phyloP scores from a whole-genome alignment of 805 yeast species.

The Kazachstania viticola region DNA sequence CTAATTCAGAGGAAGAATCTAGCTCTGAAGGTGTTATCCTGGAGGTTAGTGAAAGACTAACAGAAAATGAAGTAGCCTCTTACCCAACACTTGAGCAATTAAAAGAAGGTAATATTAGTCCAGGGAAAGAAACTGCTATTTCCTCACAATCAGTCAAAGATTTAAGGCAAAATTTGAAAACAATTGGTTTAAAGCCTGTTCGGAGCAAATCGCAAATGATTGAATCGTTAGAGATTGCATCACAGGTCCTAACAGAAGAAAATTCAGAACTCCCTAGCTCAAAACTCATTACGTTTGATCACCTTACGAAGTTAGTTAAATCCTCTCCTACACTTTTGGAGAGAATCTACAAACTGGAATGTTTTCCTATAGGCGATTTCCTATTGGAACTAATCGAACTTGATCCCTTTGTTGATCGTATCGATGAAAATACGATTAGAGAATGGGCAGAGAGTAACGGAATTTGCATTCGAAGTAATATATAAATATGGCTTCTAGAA shows the following conservation, averaged over 20 bases:
- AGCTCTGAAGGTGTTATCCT: neutral
- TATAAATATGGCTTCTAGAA: no score
- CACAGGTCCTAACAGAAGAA: constrained; percentile 12
- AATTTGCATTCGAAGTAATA: constrained; percentile 10
- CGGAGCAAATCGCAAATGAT: constrained; percentile 20
- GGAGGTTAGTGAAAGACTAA: no score
- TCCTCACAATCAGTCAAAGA: constrained; percentile 17
- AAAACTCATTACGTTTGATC: constrained; percentile 4
- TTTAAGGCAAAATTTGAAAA: constrained; percentile 14
- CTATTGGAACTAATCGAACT: constrained; percentile 9
- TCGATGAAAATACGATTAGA: constrained; percentile 20
- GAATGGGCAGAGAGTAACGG: constrained; percentile 27
- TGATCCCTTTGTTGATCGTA: constrained; percentile 19
- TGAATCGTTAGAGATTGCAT: constrained; percentile 19
- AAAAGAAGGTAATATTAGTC: no score
- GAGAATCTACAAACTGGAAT: constrained; percentile 21
- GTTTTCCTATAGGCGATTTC: constrained; percentile 14
- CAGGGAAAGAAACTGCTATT: no score
- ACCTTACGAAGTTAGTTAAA: constrained; percentile 13
- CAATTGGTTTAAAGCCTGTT: constrained; percentile 22
- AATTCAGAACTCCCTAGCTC: constrained; percentile 5
- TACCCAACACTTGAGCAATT: no score
- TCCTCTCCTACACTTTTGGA: constrained; percentile 15
- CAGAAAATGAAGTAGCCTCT: no score
- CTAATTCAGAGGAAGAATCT: neutral